Percentiles rank a stretch among this genome's conserved stretches.
phyloP scores from a whole-genome alignment of 768 basidiomycete species.

The Chiua virens region DNA sequence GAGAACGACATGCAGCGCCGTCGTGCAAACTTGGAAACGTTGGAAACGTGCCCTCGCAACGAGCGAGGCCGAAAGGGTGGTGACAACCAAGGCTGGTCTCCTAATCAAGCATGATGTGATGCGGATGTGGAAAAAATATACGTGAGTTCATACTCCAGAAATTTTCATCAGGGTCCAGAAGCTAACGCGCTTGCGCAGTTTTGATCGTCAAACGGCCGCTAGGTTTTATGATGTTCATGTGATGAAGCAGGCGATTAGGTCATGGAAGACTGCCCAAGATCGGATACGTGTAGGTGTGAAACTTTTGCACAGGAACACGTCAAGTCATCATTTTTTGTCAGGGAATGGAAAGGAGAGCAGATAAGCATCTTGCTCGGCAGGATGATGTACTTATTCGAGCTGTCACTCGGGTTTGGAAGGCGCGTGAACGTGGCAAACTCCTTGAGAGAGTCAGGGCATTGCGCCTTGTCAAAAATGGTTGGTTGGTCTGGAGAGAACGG shows the following conservation, averaged over 20 bases:
- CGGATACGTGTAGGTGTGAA: constrained; percentile 47
- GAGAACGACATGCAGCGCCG: constrained; percentile 35
- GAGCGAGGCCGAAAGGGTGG: constrained; percentile 42
- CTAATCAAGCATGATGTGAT: constrained; percentile 52
- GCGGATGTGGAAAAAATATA: constrained; percentile 54
- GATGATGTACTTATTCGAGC: constrained; percentile 60
- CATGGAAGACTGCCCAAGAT: constrained; percentile 56
- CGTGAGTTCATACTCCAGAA: constrained; percentile 41
- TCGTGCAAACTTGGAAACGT: constrained; percentile 49
- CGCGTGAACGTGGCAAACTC: constrained; percentile 59
- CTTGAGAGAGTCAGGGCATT: constrained; percentile 51
- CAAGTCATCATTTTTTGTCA: constrained; percentile 31
- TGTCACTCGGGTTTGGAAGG: constrained; percentile 64
- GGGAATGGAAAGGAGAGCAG: constrained; percentile 56
- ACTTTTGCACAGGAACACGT: background rate
- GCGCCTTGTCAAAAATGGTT: constrained; percentile 46
- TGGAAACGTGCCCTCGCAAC: constrained; percentile 55
- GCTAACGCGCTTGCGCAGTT: constrained; percentile 34
- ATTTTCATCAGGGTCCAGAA: background rate
- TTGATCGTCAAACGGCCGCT: constrained; percentile 43
- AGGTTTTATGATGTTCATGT: constrained; percentile 41
- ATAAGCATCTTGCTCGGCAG: constrained; percentile 55
- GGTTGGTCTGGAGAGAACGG: constrained; percentile 51
- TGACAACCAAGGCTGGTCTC: constrained; percentile 44
- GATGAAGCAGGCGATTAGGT: constrained; percentile 45